Evolutionary conservation across 768 basidiomycete genomes (phyloP).

Genomic region (Mycena leptocephala): DNA sequence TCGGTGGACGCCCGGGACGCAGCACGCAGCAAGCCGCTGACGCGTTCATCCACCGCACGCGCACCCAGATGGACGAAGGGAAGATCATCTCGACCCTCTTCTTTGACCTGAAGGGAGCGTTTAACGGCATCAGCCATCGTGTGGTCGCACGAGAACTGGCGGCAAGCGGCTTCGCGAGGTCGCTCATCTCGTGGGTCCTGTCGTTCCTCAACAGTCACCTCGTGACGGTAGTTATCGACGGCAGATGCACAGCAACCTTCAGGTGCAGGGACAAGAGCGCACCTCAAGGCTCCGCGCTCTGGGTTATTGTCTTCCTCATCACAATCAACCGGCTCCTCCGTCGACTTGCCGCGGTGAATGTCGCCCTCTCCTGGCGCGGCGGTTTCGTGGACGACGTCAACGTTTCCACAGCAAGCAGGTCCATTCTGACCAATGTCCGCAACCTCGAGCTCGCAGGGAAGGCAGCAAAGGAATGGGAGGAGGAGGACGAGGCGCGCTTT

Average conservation of each 20-base stretch:
- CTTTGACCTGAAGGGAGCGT: conserved; percentile 2
- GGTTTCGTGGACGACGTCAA: not conserved
- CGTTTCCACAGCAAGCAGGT: not conserved
- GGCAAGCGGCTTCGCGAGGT: not conserved
- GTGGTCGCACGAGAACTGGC: not conserved
- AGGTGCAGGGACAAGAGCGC: not conserved
- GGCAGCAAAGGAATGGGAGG: conserved; percentile 6
- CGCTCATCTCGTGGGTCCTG: not conserved
- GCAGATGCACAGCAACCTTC: not conserved
- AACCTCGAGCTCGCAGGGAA: not conserved
- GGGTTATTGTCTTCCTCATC: not conserved
- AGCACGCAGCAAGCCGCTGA: not conserved
- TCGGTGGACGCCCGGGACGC: not conserved
- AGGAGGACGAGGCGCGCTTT: not conserved
- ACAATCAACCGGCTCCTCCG: not conserved
- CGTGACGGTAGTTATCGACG: not conserved
- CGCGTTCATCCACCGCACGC: not conserved
- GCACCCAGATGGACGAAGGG: not conserved
- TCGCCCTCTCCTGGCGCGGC: not conserved
- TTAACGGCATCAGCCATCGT: not conserved
- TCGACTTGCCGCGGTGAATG: not conserved
- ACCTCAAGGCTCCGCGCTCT: not conserved
- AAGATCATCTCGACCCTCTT: not conserved
- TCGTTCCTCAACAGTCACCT: not conserved
- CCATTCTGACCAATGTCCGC: not conserved